Conservation (phyloP, 2,329 filamentous ascomycete species). For the Hymenoscyphus fructigenus region DNA sequence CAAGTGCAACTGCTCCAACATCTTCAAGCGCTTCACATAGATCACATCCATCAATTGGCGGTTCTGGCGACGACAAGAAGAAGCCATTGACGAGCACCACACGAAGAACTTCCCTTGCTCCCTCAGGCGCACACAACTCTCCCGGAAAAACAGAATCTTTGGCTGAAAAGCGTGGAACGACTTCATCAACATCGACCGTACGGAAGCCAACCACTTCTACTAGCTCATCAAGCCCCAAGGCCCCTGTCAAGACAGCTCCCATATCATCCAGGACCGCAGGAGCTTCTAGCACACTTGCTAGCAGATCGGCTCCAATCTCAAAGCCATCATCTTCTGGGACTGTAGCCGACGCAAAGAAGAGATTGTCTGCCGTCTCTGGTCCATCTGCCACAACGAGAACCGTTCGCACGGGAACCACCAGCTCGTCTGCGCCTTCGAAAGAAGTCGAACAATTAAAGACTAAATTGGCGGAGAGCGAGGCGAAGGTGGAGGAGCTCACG, state of each 20-base stretch:
- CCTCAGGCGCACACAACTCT: constrained; percentile 25
- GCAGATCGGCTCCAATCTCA: constrained; percentile 34
- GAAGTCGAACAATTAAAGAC: constrained; percentile 60
- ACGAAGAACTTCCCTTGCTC: constrained; percentile 35
- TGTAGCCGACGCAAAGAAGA: constrained; percentile 54
- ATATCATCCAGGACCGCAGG: constrained; percentile 39
- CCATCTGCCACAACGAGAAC: constrained; percentile 38
- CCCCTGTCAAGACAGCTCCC: constrained; percentile 40
- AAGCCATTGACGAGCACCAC: constrained; percentile 28
- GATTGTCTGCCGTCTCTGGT: constrained; percentile 51
- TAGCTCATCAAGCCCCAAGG: constrained; percentile 38
- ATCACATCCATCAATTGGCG: constrained; percentile 32
- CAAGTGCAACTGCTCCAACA: constrained; percentile 34
- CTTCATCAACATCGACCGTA: constrained; percentile 33
- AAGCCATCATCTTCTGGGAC: constrained; percentile 39
- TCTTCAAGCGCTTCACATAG: constrained; percentile 33
- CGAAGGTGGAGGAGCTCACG: constrained; percentile 57
- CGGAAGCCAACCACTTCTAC: constrained; percentile 33
- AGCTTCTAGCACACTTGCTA: constrained; percentile 36
- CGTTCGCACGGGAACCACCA: constrained; percentile 39
- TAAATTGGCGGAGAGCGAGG: constrained; percentile 58
- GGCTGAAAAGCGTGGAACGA: constrained; percentile 32
- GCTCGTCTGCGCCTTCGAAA: constrained; percentile 43
- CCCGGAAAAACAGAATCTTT: constrained; percentile 30
- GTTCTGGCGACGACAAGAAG: constrained; percentile 37